phyloP scores from a whole-genome alignment of 768 basidiomycete species.

The Russula sp. region DNA sequence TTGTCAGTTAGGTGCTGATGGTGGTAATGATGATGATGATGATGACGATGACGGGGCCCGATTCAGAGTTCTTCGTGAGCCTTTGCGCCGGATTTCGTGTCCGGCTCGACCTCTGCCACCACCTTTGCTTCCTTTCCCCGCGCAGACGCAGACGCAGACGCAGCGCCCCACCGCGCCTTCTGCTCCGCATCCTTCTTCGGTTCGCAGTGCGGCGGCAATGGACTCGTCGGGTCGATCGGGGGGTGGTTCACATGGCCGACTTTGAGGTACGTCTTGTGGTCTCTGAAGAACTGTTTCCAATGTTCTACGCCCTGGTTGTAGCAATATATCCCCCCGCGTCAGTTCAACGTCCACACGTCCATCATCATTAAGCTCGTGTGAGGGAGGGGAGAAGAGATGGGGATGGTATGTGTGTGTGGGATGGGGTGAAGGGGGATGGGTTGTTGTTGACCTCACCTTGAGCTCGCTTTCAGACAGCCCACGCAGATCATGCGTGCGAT shows the following conservation, averaged over 20 bases:
- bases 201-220: conserved; percentile 70
- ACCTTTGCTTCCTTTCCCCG: background rate
- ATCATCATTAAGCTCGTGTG: background rate
- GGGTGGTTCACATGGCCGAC: conserved; percentile 71
- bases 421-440: background rate
- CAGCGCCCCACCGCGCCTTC: conserved; percentile 21
- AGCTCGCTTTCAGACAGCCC: conserved; percentile 69
- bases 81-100: background rate
- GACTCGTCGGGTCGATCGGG: conserved; percentile 67
- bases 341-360: too few species aligned
- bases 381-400: background rate
- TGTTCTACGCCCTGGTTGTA: conserved; percentile 59
- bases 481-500: conserved; percentile 86
- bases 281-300: conserved; percentile 86
- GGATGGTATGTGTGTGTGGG: background rate
- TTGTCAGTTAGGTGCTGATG: too few species aligned
- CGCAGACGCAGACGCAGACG: background rate
- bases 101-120: background rate
- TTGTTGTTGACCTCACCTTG: conserved; percentile 31
- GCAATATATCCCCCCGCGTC: too few species aligned
- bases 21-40: too few species aligned
- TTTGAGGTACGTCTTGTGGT: conserved; percentile 72
- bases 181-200: conserved; percentile 41
- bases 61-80: conserved; percentile 19
- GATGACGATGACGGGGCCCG: background rate